Conservation (phyloP, 2,329 filamentous ascomycete species). For the Venturia carpophila region DNA sequence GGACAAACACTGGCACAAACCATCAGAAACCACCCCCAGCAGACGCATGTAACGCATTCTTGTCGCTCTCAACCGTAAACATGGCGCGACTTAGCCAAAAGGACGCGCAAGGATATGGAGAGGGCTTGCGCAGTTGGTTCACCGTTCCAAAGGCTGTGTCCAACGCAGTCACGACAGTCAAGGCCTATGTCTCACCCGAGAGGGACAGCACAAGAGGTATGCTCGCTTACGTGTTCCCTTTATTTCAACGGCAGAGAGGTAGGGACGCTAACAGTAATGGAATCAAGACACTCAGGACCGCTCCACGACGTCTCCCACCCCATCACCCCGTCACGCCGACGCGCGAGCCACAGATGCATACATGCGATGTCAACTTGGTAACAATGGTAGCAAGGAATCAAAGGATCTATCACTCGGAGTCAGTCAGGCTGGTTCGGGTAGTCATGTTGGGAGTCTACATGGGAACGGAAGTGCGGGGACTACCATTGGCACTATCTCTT, state of each 20-base stretch:
- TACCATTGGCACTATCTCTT: neutral
- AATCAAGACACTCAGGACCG: neutral
- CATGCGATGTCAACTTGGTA: neutral
- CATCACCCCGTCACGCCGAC: neutral
- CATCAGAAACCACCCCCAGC: neutral
- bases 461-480: neutral
- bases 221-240: neutral
- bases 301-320: neutral
- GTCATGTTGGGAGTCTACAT: neutral
- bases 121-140: neutral
- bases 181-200: neutral
- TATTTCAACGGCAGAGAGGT: neutral
- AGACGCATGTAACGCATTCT: constrained; percentile 4
- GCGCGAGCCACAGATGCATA: neutral
- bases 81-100: constrained; percentile 1
- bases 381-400: neutral
- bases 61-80: neutral
- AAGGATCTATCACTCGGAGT: neutral
- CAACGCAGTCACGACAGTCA: neutral
- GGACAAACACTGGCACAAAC: neutral
- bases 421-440: neutral
- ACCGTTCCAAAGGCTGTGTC: neutral
- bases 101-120: neutral
- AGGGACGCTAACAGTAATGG: neutral
- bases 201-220: neutral